Evolutionary conservation across 495 filamentous ascomycete genomes (phyloP), one percentile per base, ranked within the genome.

Genomic region (Aspergillus hancockii): DNA sequence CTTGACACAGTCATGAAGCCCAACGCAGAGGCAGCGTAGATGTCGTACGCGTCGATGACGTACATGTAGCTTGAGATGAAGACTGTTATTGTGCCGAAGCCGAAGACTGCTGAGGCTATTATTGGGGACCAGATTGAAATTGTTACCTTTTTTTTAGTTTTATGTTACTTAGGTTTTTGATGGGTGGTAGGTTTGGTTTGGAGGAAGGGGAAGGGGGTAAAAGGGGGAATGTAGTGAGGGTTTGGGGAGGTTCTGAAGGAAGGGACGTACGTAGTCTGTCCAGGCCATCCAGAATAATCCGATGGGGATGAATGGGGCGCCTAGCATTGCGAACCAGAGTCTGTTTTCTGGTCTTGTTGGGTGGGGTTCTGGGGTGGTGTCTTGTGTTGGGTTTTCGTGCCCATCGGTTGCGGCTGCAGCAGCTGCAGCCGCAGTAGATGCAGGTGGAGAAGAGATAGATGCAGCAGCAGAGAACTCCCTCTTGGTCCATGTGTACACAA

Each of bases 271-370:
- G 54, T 81, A 76, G 58, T 71, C 71, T 0, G 78, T 81, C 84
- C 84, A 85, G 1, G 77, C 85, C 73, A 88, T 81, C 84, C 85
- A 88, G 68, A 88, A 87, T 8, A 88, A 62, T 10, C 69, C 68
- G 46, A 84, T 73, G 0, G 85, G 84, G 4, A 88, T 71, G 0
- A 79, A 70, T 0, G 81, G 76, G 0, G 78, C 81, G 4, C 84
- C 68, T 10, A 85, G 64, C 71, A 88, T 85, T 12, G 80, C 80
- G 41, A 77, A 84, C 79, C 57, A 65, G 34, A 65, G 54, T n/a
- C 59, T 52, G 10, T 53, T 59, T 32, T 65, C 63, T 2, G 62
- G 62, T 14, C 50, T 47, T 1, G 21, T 64, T 46, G 14, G 60
- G 55, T 19, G 34, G 36, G 31, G 18, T 36, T 49, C n/a, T n/a